Evolutionary conservation across 495 filamentous ascomycete genomes (phyloP).

Genomic region (Penicillium maclennaniae): DNA sequence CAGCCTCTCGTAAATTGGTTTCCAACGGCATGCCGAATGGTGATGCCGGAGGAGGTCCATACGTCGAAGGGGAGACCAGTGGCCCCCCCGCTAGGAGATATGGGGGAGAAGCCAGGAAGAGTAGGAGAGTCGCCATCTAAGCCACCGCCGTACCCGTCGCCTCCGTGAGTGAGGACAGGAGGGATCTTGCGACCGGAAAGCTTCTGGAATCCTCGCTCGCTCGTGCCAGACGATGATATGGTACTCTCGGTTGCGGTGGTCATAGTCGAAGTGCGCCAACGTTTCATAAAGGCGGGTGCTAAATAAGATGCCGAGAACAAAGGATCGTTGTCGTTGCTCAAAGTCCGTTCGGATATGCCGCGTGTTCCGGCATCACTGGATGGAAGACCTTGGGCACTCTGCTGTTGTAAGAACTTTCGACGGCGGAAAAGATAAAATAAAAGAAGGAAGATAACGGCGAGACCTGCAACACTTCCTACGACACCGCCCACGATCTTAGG

Average conservation of each 20-base stretch:
- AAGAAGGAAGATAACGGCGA: constrained; percentile 54
- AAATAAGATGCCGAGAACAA: constrained; percentile 54
- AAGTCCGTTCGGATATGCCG: constrained; percentile 49
- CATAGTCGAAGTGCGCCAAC: constrained; percentile 36
- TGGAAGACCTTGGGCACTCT: constrained; percentile 23
- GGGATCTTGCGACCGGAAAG: constrained; percentile 71
- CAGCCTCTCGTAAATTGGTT: constrained; percentile 31
- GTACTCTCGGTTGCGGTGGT: constrained; percentile 45
- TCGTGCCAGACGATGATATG: constrained; percentile 26
- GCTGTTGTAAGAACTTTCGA: constrained; percentile 29
- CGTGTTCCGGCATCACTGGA: constrained; percentile 21
- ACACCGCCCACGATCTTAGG: constrained; percentile 58
- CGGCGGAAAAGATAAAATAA: constrained; percentile 55
- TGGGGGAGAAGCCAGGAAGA: constrained; percentile 17
- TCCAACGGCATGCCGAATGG: constrained; percentile 38
- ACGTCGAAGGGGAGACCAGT: constrained; percentile 18
- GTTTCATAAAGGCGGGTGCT: constrained; percentile 43
- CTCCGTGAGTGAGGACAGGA: constrained; percentile 64
- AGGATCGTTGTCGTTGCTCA: constrained; percentile 52
- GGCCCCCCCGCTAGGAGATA: constrained; percentile 17
- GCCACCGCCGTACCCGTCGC: constrained; percentile 63
- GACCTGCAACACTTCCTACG: constrained; percentile 60
- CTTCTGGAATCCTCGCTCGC: constrained; percentile 55
- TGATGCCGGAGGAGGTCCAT: constrained; percentile 32
- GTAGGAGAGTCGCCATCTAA: constrained; percentile 23